These are phyloP conservation scores for Elsinoe batatas DNA, from an alignment of 2,329 filamentous ascomycete genomes.

Conservation along the genomic window DNA sequence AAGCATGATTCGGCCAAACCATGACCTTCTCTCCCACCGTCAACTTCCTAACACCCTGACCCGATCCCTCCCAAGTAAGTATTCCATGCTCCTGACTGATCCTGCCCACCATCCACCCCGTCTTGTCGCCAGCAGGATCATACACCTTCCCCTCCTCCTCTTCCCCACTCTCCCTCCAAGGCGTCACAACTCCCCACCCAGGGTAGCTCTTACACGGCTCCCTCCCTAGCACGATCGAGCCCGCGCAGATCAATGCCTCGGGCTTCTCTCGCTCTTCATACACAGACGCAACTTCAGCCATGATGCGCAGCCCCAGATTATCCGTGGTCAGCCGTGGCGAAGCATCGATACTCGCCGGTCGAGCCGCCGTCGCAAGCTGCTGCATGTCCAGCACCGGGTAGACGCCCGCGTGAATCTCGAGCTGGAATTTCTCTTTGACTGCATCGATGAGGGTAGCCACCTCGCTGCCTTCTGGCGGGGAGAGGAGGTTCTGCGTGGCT, in stretches of 20 bases:
- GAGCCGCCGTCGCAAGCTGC: constrained; percentile 62
- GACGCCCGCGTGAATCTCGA: constrained; percentile 68
- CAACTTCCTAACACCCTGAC: constrained; percentile 38
- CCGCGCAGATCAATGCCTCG: constrained; percentile 61
- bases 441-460: constrained; percentile 27
- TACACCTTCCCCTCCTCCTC: constrained; percentile 20
- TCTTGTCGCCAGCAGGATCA: constrained; percentile 31
- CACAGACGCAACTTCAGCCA: constrained; percentile 61
- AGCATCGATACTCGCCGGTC: constrained; percentile 29
- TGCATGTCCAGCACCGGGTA: constrained; percentile 71
- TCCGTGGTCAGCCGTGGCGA: constrained; percentile 33
- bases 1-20: constrained; percentile 74
- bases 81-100: constrained; percentile 75
- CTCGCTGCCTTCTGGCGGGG: constrained; percentile 28
- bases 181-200: constrained; percentile 60
- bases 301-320: constrained; percentile 56
- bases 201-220: constrained; percentile 63
- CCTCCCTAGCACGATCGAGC: constrained; percentile 59
- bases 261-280: constrained; percentile 52
- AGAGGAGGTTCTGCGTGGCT: constrained; percentile 50
- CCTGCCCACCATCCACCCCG: constrained; percentile 57
- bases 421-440: constrained; percentile 27
- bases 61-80: constrained; percentile 47
- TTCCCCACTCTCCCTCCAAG: constrained; percentile 38
- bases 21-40: constrained; percentile 56